Base-by-base conservation (phyloP, 176 grass and related monocot genomes). In the Triticum urartu region DNA sequence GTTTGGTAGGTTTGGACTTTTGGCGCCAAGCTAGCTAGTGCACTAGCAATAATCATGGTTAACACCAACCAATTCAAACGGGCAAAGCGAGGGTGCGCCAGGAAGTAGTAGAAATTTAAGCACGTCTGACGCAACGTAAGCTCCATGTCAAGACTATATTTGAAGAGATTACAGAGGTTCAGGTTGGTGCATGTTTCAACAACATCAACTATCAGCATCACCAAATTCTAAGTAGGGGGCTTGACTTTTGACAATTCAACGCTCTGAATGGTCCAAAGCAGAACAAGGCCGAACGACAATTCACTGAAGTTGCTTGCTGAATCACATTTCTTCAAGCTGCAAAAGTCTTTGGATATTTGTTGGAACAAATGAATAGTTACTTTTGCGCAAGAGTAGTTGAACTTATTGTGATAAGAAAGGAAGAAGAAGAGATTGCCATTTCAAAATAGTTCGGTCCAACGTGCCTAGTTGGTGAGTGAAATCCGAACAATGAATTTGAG, bases 1-100 rank as follows among this genome's bases (percentile, higher is more conserved):
- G 22, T 63, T 68, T 15, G 64, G 75, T 68, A 70, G 9, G 34
- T 8, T 52, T 78, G 84, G 76, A 35, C 66, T 86, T 68, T 35
- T 81, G 12, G 45, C 45, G 12, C 43, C 1, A 3, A 47, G 43
- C 43, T 47, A 47, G 18, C 5, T 20, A 6, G 52, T 56, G 52
- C 52, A 56, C 5, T 56, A 20, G 5, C 21, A 48, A 24, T 48
- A 48, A 24, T 48, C 40, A 26, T 47, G 71, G 71, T 56, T 17
- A 62, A 28, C 26, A 10, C 22, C 2, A 20, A 45, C 2, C 15
- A 48, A 64, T 64, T 64, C 22, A 42, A 64, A 28, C 0, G 4
- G 63, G 39, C 3, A 22, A 77, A 61, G 0, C 6, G 2, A 3
- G 50, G 11, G 13, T 5, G n/a, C 35, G 5, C 36, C 3, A 1